Conservation (phyloP, 805 yeast genomes). For the Suhomyces prunicola region DNA sequence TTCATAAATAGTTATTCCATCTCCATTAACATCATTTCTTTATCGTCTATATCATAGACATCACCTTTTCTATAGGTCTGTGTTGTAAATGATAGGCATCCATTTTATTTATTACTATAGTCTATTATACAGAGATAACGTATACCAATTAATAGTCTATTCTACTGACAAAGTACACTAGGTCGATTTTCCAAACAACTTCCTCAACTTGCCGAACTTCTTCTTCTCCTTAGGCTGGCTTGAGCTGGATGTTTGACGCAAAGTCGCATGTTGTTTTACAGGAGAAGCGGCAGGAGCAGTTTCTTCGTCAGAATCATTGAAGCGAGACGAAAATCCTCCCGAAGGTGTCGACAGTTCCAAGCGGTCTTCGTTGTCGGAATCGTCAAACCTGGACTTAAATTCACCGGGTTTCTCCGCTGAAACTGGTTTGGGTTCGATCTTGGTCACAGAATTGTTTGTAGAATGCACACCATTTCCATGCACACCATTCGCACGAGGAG, state of each 20-base stretch:
- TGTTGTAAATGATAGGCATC: neutral
- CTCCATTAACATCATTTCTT: too few relatives aligned
- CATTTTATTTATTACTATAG: neutral
- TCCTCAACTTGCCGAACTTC: slow-evolving; percentile 36
- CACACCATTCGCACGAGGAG: too few relatives aligned
- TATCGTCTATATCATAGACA: too few relatives aligned
- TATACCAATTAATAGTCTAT: neutral
- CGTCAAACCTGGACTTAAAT: slow-evolving; percentile 25
- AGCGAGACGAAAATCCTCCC: slow-evolving; percentile 8
- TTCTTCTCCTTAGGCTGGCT: slow-evolving; percentile 30
- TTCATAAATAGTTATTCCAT: neutral
- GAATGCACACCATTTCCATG: neutral
- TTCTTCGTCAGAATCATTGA: slow-evolving; percentile 13
- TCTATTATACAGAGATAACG: neutral
- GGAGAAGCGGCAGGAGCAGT: neutral
- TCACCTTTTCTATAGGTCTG: too few relatives aligned
- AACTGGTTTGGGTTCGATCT: neutral
- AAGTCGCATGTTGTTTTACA: neutral
- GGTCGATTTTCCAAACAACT: slow-evolving; percentile 32
- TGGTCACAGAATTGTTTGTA: neutral
- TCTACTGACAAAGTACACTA: neutral
- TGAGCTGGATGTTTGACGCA: slow-evolving; percentile 9
- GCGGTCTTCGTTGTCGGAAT: slow-evolving; percentile 27
- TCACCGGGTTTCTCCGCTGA: neutral
- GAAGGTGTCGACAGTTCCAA: neutral